Evolutionary conservation across 2,329 filamentous ascomycete genomes (phyloP), one percentile per base, ranked within the genome.

Genomic region (Mycogone perniciosa): DNA sequence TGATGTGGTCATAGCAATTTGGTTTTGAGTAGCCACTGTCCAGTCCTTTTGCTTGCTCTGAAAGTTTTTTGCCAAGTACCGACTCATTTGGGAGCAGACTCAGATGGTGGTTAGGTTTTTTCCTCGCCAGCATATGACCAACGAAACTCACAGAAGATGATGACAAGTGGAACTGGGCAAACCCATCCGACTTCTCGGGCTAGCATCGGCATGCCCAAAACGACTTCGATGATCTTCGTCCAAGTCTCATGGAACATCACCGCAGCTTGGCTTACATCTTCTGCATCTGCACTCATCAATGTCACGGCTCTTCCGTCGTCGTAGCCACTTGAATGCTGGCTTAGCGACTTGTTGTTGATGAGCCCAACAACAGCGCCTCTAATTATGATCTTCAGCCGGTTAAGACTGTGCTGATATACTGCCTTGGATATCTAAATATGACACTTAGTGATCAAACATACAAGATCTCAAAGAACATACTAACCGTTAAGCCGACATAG

Each of bases 141-240:
- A n/a, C n/a, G n/a, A n/a, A n/a, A 58, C 69, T 60, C 54, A 74
- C 72, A 56, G 31, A 70, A 64, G 2, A 74, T 72, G n/a, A 74
- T 54, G 4, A 68, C 51, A 2, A 73, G 53, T 0, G 71, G 72
- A 8, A 74, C 54, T 1, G 66, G 66, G 56, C 64, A 73, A 4
- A 75, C 51, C 70, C 71, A 74, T 8, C 71, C 68, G 4, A 76
- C 66, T 53, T 73, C 55, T 9, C 52, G 53, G 6, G 65, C 62
- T 2, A 76, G 54, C 46, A 76, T 60, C 6, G 50, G 42, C 3
- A 72, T 62, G 2, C 71, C 74, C 34, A 76, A 58, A 0, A 66
- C 35, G 0, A 74, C 65, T 50, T 75, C 73, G 1, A 74, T n/a
- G 1, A 66, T 35, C 10, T 71, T 63, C 0, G 67, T 71, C 70